phyloP scores from a whole-genome alignment of 2,329 filamentous ascomycete genomes.

The Alternaria hordeiaustralica region DNA sequence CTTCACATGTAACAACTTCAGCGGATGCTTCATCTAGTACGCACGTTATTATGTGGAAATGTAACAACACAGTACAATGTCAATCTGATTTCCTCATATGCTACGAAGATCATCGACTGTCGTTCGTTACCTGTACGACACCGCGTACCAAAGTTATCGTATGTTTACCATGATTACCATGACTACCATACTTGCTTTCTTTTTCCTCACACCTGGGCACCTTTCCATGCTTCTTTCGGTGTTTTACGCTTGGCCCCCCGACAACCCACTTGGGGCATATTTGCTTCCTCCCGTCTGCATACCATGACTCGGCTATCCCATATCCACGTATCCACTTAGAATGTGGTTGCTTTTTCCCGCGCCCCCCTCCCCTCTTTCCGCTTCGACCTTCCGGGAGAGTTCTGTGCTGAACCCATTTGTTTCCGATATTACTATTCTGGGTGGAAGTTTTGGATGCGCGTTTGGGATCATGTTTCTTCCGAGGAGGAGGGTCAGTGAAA shows the following conservation, averaged over 20 bases:
- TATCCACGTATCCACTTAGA: neutral
- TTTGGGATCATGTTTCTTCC: neutral
- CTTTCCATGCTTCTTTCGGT: neutral
- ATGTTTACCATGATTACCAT: no score
- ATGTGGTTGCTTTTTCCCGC: neutral
- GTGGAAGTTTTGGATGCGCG: neutral
- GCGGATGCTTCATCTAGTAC: neutral
- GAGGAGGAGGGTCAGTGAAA: neutral
- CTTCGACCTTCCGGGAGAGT: neutral
- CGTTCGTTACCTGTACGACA: no score
- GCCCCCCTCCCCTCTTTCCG: neutral
- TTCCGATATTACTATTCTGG: neutral
- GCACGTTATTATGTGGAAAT: neutral
- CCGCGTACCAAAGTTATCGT: no score
- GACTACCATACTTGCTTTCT: no score
- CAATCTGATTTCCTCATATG: no score
- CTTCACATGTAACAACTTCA: neutral
- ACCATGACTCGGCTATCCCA: neutral
- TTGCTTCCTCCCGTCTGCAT: neutral
- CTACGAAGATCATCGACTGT: no score
- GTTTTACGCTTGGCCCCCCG: neutral
- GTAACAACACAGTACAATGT: conserved; percentile 3
- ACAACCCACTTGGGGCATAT: neutral
- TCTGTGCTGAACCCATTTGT: no score
- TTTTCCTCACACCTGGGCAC: no score